These are phyloP conservation scores for Penicillium fuscoglaucum DNA, from an alignment of 2,329 filamentous ascomycete species.

Conservation along the genomic window DNA sequence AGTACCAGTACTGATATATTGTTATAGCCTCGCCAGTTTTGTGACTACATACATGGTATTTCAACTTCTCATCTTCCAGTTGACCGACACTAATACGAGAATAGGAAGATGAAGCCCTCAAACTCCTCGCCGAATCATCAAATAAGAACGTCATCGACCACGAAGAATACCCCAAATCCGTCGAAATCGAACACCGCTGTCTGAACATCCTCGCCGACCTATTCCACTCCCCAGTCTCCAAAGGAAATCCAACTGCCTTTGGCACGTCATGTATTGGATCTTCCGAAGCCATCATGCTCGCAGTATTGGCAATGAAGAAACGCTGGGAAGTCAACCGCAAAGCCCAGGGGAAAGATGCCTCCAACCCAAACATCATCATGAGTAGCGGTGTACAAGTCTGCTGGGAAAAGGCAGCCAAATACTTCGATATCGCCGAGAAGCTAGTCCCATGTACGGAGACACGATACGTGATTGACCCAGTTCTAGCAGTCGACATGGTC, in stretches of 20 bases:
- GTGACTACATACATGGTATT: conserved; percentile 66
- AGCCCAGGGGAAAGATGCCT: conserved; percentile 61
- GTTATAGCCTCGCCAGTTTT: conserved; percentile 50
- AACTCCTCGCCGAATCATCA: conserved; percentile 67
- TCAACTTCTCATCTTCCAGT: too few species aligned
- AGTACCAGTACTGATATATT: not conserved
- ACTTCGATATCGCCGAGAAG: conserved; percentile 68
- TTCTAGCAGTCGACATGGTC: conserved; percentile 64
- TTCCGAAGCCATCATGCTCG: conserved; percentile 69
- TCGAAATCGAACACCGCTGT: conserved; percentile 65
- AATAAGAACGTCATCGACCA: conserved; percentile 72
- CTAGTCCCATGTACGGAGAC: conserved; percentile 51
- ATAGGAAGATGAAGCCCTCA: conserved; percentile 60
- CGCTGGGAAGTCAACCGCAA: conserved; percentile 67
- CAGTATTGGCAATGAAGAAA: conserved; percentile 72
- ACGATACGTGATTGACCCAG: conserved; percentile 66
- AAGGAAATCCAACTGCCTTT: conserved; percentile 59
- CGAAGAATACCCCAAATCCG: conserved; percentile 63
- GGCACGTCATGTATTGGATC: conserved; percentile 71
- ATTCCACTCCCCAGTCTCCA: conserved; percentile 59
- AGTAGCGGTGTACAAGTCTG: conserved; percentile 72
- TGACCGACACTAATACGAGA: not conserved
- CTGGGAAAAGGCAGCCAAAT: conserved; percentile 70
- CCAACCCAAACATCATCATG: conserved; percentile 72
- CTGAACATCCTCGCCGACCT: conserved; percentile 67